Base-by-base conservation (phyloP, 1,284 basidiomycete species). In the Anthracocystis setariae region DNA sequence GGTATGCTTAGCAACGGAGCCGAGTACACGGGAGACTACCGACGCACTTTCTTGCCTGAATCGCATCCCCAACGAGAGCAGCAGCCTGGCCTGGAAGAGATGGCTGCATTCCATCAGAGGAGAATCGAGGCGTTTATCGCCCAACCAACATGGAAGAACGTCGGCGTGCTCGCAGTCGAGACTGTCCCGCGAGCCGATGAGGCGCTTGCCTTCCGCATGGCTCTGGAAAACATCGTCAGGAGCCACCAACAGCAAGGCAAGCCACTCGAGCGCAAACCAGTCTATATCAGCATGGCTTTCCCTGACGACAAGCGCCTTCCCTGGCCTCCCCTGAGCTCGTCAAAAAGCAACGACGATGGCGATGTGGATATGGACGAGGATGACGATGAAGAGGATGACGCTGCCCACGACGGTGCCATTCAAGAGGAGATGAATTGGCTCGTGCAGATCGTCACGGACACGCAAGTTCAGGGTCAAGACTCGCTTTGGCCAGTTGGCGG, bases 21-120 rank as follows among this genome's bases (percentile, higher is more conserved):
- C 4, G 76, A 78, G 44, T 78, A 79, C 33, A 79, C 74, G 1
- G 77, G 77, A n/a, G 71, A 74, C 32, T 79, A 79, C 42, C 59
- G 55, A 37, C 47, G 46, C 20, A 65, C 67, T 2, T 68, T 59
- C 38, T 49, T 72, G 5, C 45, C 63, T 20, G 54, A 68, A 37
- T 53, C 66, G 8, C 62, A 66, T 20, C 59, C 53, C 13, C 47
- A 46, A 15, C 54, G 60, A 10, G 52, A 64, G 23, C 45, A 53
- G 47, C 69, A 69, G 27, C 68, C 69, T 5, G 58, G 53, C 32
- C 43, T 66, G 13, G 58, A 57, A 12, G 68, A 76, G 33, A 61
- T 80, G 57, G 55, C 56, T 0, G 52, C 54, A 21, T 80, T 80
- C 43, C 77, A 80, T 29, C 54, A 63, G 23, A 46, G 78, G 24